Base-by-base conservation (phyloP, 768 basidiomycete genomes). In the Tremella yokohamensis region DNA sequence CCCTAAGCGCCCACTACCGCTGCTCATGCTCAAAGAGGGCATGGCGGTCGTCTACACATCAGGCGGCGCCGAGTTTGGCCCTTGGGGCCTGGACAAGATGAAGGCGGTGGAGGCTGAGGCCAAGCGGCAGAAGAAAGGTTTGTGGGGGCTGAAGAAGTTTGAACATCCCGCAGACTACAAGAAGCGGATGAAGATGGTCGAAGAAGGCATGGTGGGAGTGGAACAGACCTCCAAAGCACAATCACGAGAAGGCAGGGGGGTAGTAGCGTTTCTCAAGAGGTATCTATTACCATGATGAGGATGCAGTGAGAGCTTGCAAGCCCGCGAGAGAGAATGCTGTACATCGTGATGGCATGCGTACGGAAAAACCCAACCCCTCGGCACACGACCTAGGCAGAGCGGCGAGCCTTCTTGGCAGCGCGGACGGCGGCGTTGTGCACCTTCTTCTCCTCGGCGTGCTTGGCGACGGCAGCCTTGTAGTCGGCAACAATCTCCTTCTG, bases 401-500 rank as follows among this genome's bases (percentile, higher is more conserved):
- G 48, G 39, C 53, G 44, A 59, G 70, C 67, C 72, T 75, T 76
- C 74, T 78, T 78, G 67, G 71, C 65, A 49, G 75, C 76, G 63
- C 76, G 76, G 70, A 69, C 65, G 44, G 89, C 89, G 38, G 90
- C 88, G 70, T 82, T 84, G 82, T 90, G 89, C 76, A 84, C 85
- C 84, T 94, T 93, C 84, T 87, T 89, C 82, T 96, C 92, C 60
- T 89, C 85, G 60, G 90, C 79, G 72, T 90, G 91, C 82, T 96
- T 93, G 80, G 85, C 81, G 56, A 96, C 77, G 76, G 93, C 81
- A 60, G 82, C 80, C 85, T 94, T 89, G 84, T 87, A 97, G 81
- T 97, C 94, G 57, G 83, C 73, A 81, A 94, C 90, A 81, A 92
- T 89, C 80, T 91, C 93, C 82, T 91, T 91, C 83, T 94, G 92